phyloP scores from a whole-genome alignment of 2,329 filamentous ascomycete species.

The Bimuria novae-zelandiae region DNA sequence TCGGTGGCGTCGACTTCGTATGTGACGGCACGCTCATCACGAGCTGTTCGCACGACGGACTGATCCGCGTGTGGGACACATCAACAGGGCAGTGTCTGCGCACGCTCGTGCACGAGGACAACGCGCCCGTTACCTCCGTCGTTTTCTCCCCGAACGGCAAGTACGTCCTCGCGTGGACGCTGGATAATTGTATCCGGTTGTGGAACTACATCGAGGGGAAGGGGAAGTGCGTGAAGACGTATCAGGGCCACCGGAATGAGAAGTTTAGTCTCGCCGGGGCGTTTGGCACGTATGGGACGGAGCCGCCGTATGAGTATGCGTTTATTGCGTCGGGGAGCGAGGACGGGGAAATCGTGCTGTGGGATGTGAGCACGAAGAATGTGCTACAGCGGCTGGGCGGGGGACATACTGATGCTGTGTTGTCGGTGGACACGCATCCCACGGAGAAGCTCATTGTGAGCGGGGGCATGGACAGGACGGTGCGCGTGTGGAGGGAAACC shows the following conservation, averaged over 20 bases:
- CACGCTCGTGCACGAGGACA: conserved; percentile 95
- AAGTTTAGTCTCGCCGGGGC: conserved; percentile 83
- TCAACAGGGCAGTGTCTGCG: conserved; percentile 92
- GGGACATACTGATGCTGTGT: conserved; percentile 60
- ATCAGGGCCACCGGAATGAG: conserved; percentile 86
- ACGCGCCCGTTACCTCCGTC: conserved; percentile 84
- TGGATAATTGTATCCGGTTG: conserved; percentile 86
- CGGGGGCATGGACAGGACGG: conserved; percentile 64
- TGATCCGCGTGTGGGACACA: conserved; percentile 85
- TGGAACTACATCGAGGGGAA: conserved; percentile 95
- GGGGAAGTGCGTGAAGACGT: conserved; percentile 92
- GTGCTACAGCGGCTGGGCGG: conserved; percentile 69
- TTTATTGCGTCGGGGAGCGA: conserved; percentile 87
- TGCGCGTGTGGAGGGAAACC: conserved; percentile 59
- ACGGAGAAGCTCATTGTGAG: conserved; percentile 62
- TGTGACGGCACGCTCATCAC: conserved; percentile 89
- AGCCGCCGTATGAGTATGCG: conserved; percentile 44
- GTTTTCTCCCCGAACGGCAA: conserved; percentile 94
- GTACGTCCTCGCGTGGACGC: conserved; percentile 87
- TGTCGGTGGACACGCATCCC: conserved; percentile 64
- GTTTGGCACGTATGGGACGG: conserved; percentile 69
- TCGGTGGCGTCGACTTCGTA: conserved; percentile 91
- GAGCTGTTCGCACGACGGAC: conserved; percentile 86
- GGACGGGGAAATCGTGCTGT: conserved; percentile 81
- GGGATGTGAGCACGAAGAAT: conserved; percentile 88